phyloP scores from a whole-genome alignment of 306 rosid species.

The Quercus dentata region DNA sequence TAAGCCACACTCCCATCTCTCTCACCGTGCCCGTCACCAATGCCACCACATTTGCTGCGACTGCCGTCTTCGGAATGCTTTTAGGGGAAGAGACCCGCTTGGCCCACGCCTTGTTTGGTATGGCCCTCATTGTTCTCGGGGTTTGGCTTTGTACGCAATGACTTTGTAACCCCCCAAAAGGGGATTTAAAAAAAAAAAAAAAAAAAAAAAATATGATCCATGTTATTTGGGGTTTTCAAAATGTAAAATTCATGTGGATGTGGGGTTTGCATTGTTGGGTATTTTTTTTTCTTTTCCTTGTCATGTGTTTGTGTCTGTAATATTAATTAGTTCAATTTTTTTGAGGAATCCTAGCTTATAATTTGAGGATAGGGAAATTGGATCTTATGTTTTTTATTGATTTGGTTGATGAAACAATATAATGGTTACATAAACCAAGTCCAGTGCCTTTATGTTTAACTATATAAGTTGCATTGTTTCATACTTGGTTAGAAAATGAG shows the following conservation, averaged over 20 bases:
- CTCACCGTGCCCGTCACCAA: slow-evolving; percentile 90
- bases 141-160: slow-evolving; percentile 62
- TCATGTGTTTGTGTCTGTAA: background rate
- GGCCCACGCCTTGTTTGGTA: slow-evolving; percentile 63
- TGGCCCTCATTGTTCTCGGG: slow-evolving; percentile 63
- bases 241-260: background rate
- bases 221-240: background rate
- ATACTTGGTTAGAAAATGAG: background rate
- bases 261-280: background rate
- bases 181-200: too few species aligned
- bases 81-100: slow-evolving; percentile 65
- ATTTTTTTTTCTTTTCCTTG: background rate
- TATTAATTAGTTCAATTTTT: background rate
- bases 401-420: background rate
- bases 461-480: background rate
- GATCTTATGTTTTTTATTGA: background rate
- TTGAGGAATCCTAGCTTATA: background rate
- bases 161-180: background rate
- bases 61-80: slow-evolving; percentile 65
- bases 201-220: background rate
- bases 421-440: background rate
- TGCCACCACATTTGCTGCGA: slow-evolving; percentile 90
- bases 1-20: slow-evolving; percentile 77
- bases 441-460: background rate
- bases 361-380: too few species aligned